A percentile compares a stretch with the other conserved stretches of the same genome.
Evolutionary conservation across 192 early-diverging fungal genomes (phyloP).

Genomic region (Mortierella claussenii): DNA sequence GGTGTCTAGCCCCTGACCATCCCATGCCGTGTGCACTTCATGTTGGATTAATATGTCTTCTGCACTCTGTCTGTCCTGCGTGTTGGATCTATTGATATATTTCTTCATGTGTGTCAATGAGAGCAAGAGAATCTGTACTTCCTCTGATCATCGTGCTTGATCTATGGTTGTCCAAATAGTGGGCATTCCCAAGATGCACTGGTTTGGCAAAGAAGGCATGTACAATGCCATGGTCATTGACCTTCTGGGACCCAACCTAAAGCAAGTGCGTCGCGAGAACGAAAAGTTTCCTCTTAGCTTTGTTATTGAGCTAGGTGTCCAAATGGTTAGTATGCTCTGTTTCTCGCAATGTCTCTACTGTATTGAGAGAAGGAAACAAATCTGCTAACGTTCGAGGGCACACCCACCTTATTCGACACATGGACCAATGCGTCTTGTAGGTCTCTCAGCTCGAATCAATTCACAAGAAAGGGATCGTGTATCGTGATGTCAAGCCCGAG

Average conservation of each 20-base stretch:
- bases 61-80: too few species aligned
- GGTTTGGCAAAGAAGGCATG: conserved; percentile 62
- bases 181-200: conserved; percentile 61
- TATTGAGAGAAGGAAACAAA: too few species aligned
- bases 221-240: conserved; percentile 65
- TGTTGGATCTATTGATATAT: too few species aligned
- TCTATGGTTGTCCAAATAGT: conserved; percentile 27
- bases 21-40: too few species aligned
- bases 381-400: neutral
- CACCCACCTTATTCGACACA: neutral
- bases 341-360: too few species aligned
- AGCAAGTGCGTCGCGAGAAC: conserved; percentile 55
- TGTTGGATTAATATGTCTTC: too few species aligned
- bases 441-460: conserved; percentile 60
- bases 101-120: too few species aligned
- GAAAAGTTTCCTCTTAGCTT: conserved; percentile 53
- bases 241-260: conserved; percentile 67
- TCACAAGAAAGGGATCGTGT: conserved; percentile 68
- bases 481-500: conserved; percentile 73
- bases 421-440: too few species aligned
- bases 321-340: conserved; percentile 57
- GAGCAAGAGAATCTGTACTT: too few species aligned
- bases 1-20: too few species aligned
- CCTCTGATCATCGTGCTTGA: too few species aligned
- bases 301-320: conserved; percentile 60